These are phyloP conservation scores for Trypanosoma melophagium DNA, from an alignment of 208 protist genomes.

Conservation along the genomic window DNA sequence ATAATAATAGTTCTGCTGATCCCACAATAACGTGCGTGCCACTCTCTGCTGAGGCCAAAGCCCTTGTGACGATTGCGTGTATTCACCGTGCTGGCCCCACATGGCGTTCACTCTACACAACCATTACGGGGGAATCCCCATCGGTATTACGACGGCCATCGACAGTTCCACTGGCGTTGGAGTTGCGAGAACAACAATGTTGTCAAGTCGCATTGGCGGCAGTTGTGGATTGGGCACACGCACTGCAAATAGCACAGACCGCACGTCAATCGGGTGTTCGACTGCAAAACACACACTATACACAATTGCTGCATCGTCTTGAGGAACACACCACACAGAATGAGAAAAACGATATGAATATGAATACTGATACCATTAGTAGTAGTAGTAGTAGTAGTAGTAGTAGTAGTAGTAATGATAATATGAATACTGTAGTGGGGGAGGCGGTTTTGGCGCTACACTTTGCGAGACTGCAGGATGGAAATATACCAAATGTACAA, in stretches of 20 bases:
- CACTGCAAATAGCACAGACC: constrained; percentile 16
- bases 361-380: no score
- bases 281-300: constrained; percentile 29
- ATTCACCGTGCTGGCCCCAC: constrained; percentile 12
- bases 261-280: constrained; percentile 30
- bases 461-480: constrained; percentile 38
- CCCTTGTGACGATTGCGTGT: constrained; percentile 24
- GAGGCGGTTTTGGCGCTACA: constrained; percentile 17
- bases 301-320: constrained; percentile 18
- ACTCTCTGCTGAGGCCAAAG: constrained; percentile 28
- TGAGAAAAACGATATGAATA: no score
- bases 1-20: background rate
- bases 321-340: constrained; percentile 1
- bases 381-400: background rate
- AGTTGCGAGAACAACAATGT: constrained; percentile 12
- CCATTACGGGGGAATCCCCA: constrained; percentile 25
- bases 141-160: constrained; percentile 16
- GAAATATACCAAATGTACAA: constrained; percentile 15
- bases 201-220: constrained; percentile 10
- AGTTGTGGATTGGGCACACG: constrained; percentile 20
- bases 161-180: constrained; percentile 16
- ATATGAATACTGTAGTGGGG: background rate
- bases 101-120: constrained; percentile 24
- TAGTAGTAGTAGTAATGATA: background rate
- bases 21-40: background rate